A percentile compares a stretch with the other conserved stretches of the same genome.
phyloP scores from a whole-genome alignment of 495 filamentous ascomycete species.

The Penicillium coffeae region DNA sequence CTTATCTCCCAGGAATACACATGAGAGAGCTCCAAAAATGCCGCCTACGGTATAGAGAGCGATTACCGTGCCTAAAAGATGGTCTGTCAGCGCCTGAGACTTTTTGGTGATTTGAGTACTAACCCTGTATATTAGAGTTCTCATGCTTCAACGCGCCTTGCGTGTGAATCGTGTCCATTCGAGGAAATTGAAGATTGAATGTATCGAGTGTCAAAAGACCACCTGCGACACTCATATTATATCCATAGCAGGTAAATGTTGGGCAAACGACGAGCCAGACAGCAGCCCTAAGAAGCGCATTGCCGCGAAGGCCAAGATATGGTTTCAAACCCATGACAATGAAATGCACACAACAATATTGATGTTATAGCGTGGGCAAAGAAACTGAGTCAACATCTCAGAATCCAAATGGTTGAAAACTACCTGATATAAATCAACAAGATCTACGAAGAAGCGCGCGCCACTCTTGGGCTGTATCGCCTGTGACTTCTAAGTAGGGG shows the following conservation, averaged over 20 bases:
- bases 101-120: neutral
- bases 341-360: conserved; percentile 6
- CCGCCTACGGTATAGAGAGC: conserved; percentile 31
- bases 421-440: conserved; percentile 1
- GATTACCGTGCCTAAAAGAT: conserved; percentile 24
- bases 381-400: too few relatives aligned
- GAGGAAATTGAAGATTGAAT: conserved; percentile 46
- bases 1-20: conserved; percentile 27
- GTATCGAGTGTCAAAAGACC: conserved; percentile 36
- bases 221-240: conserved; percentile 47
- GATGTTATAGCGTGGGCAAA: too few relatives aligned
- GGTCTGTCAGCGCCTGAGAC: neutral
- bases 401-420: neutral
- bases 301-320: conserved; percentile 35
- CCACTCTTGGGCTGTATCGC: neutral
- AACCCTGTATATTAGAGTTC: conserved; percentile 42
- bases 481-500: neutral
- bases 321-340: conserved; percentile 20
- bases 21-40: conserved; percentile 29
- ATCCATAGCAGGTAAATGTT: conserved; percentile 50
- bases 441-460: neutral
- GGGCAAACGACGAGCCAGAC: conserved; percentile 40
- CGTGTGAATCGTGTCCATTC: conserved; percentile 50
- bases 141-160: conserved; percentile 24
- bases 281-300: conserved; percentile 30